Evolutionary conservation across 306 rosid species (phyloP).

Genomic region (Elaeagnus macrophylla): DNA sequence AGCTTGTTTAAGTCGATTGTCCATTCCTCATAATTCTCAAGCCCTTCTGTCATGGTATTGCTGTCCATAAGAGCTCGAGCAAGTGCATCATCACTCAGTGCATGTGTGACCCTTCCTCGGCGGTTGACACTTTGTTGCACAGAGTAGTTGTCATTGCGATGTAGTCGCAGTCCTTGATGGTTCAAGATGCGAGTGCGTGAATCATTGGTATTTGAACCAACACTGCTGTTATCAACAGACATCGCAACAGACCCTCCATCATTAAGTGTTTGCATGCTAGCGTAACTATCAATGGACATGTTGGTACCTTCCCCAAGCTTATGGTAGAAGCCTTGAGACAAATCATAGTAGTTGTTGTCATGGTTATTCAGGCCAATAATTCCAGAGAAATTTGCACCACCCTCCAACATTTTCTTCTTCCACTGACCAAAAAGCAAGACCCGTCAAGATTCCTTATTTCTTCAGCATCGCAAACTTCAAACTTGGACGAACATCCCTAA

Average conservation of each 20-base stretch:
- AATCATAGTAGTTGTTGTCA: slow-evolving; percentile 56
- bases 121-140: slow-evolving; percentile 72
- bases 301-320: slow-evolving; percentile 89
- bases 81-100: slow-evolving; percentile 85
- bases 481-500: slow-evolving; percentile 3
- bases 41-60: slow-evolving; percentile 71
- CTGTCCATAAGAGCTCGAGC: slow-evolving; percentile 86
- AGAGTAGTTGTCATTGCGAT: slow-evolving; percentile 68
- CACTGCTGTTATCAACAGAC: slow-evolving; percentile 95
- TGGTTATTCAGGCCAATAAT: slow-evolving; percentile 62
- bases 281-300: slow-evolving; percentile 83
- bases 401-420: slow-evolving; percentile 72
- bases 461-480: slow-evolving; percentile 47
- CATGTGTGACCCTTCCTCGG: slow-evolving; percentile 87
- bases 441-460: slow-evolving; percentile 32
- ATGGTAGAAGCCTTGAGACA: slow-evolving; percentile 85
- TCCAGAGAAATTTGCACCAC: slow-evolving; percentile 68
- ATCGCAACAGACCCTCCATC: slow-evolving; percentile 98
- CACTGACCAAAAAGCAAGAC: slow-evolving; percentile 21
- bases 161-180: slow-evolving; percentile 75
- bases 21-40: slow-evolving; percentile 79
- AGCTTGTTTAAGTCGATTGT: slow-evolving; percentile 82
- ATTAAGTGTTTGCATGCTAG: slow-evolving; percentile 77
- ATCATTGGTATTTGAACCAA: slow-evolving; percentile 91
- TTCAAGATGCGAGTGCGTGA: slow-evolving; percentile 86